Evolutionary conservation across 2,329 filamentous ascomycete genomes (phyloP), one percentile per base, ranked within the genome.

Genomic region (Fusarium begoniae): DNA sequence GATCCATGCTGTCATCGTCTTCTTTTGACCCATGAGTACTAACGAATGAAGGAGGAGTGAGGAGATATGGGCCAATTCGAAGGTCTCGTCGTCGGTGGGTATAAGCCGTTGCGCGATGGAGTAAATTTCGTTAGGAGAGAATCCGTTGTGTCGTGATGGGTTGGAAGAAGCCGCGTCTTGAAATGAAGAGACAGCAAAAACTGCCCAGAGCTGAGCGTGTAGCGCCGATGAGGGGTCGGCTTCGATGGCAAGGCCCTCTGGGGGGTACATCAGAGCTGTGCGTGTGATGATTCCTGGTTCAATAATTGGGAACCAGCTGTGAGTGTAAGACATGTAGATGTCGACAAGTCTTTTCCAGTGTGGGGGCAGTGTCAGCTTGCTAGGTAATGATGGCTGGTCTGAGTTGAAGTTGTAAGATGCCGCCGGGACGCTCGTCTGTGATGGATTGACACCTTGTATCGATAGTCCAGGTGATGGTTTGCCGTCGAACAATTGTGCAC

Each of bases 281-380:
- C 75, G 85, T 56, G 92, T 83, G 9, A 93, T 83, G 47, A 88
- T 86, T 55, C 92, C 88, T 70, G 91, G 92, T 72, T 94, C 91
- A 17, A 92, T 84, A 32, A 95, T 90, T 0, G 93, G 93, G 32
- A 95, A 86, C 93, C 93, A 95, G 60, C 88, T 90, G 79, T 95
- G 92, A 0, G 91, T 93, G 75, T 93, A 94, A 3, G 92, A 89
- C 68, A 94, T 93, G 79, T 94, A 95, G 9, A 92, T 86, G 73
- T 94, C 91, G 44, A 95, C 83, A 8, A 95, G 85, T 6, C 87
- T 84, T 84, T 86, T 90, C 78, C 87, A 89, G 76, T 89, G 87
- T 22, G 80, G 77, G 22, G 87, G 90, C 1, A 92, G 82, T 45
- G 77, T 76, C 45, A 79, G 66, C 63, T 70, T 82, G 59, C 65